Evolutionary conservation across 208 protist species (phyloP), one percentile per base, ranked within the genome.

Genomic region (Zelonia costaricensis): DNA sequence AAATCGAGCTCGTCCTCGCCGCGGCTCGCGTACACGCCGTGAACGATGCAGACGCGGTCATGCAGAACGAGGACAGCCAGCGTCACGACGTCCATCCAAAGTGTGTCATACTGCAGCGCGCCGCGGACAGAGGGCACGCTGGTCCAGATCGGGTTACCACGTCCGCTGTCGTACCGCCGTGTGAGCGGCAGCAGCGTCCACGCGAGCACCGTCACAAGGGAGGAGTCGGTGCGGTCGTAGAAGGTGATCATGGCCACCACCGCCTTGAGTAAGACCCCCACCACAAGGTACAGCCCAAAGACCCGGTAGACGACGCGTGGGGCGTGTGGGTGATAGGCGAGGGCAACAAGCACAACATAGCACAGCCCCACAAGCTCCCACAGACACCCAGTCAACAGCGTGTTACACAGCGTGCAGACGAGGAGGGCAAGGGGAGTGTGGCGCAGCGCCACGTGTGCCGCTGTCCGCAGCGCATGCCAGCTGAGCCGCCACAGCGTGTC

Each of bases 311-410:
- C 58, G 35, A 55, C 38, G 27, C 66, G 75, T 9, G 82, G 82
- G 1, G 82, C 57, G 51, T 77, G 66, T 1, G 82, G 82, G 42
- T 85, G 57, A 48, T 75, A 85, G 36, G 69, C 56, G 23, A 78
- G 78, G 23, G 66, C 78, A 18, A 88, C 54, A 9, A 78, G 53
- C 22, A 88, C 57, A 18, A 83, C 53, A 49, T 79, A 77, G 38
- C 54, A 74, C 30, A 85, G 74, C 2, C 69, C 75, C 3, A 68
- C 0, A 2, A 85, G 43, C 47, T 88, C 82, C 71, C 76, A 88
- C 30, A 78, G 9, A 36, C 69, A 75, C 31, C 64, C 65, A 15
- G 78, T 83, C n/a, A 80, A 23, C 39, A 88, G 62, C 42, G 76
- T 65, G 54, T 83, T 77, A 28, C 44, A 52, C 38, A 81, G 48